phyloP scores from a whole-genome alignment of 768 basidiomycete species.

The Mycena belliarum region DNA sequence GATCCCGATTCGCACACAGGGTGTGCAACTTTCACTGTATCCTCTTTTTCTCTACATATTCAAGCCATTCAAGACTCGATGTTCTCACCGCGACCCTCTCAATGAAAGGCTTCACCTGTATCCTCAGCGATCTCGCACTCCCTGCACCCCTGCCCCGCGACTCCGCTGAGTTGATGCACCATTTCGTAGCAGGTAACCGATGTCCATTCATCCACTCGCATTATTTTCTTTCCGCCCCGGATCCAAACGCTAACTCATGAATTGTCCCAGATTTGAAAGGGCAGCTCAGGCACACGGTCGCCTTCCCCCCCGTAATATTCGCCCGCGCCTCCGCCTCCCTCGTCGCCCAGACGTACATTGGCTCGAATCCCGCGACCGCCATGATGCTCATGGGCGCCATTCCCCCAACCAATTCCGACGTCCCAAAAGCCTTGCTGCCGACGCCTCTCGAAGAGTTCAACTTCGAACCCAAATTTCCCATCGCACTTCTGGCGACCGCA shows the following conservation, averaged over 20 bases:
- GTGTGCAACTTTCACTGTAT: conserved; percentile 26
- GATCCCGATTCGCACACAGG: conserved; percentile 39
- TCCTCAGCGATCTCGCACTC: conserved; percentile 42
- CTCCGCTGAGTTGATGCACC: conserved; percentile 36
- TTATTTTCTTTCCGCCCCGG: too few relatives aligned
- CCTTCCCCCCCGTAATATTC: conserved; percentile 61
- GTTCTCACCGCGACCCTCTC: conserved; percentile 41
- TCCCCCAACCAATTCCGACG: conserved; percentile 41
- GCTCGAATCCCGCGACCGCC: conserved; percentile 62
- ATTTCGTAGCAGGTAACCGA: conserved; percentile 45
- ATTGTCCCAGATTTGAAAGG: conserved; percentile 39
- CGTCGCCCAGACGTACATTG: conserved; percentile 68
- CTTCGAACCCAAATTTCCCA: conserved; percentile 64
- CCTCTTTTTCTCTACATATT: neutral
- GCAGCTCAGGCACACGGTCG: conserved; percentile 38
- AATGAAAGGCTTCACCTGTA: conserved; percentile 49
- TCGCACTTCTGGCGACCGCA: conserved; percentile 48
- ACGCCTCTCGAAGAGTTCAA: conserved; percentile 51
- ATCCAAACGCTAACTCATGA: neutral
- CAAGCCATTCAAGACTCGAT: conserved; percentile 28
- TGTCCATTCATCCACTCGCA: too few relatives aligned
- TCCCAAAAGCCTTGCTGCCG: conserved; percentile 33
- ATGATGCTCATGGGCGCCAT: conserved; percentile 60
- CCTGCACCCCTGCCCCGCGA: conserved; percentile 20
- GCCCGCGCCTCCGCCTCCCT: conserved; percentile 50